phyloP scores from a whole-genome alignment of 768 basidiomycete genomes.

The Xerocomus potaroensis region DNA sequence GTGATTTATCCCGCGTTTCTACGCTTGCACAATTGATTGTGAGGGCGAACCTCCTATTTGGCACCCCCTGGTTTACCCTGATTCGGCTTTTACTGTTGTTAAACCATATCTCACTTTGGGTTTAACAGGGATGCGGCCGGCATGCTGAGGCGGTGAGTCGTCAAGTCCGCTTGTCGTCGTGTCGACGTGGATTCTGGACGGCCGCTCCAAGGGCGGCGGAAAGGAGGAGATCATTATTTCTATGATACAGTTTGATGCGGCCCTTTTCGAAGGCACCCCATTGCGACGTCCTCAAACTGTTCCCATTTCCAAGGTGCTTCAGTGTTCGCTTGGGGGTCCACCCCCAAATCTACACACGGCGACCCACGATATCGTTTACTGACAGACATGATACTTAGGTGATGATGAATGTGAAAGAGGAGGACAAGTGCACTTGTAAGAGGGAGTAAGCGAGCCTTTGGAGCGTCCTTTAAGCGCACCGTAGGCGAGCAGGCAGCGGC shows the following conservation, averaged over 20 bases:
- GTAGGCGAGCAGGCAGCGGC: slow-evolving; percentile 8
- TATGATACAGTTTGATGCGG: slow-evolving; percentile 33
- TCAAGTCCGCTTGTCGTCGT: slow-evolving; percentile 9
- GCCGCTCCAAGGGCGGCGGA: slow-evolving; percentile 3
- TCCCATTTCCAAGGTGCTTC: slow-evolving; percentile 20
- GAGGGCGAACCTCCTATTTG: too few relatives aligned
- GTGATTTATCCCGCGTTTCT: slow-evolving; percentile 18
- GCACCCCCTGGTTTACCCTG: too few relatives aligned
- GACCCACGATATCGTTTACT: slow-evolving; percentile 27
- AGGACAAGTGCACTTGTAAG: slow-evolving; percentile 43
- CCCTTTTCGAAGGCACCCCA: slow-evolving; percentile 34
- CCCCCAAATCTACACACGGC: slow-evolving; percentile 24
- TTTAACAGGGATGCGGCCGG: slow-evolving; percentile 60
- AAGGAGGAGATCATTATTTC: slow-evolving; percentile 16
- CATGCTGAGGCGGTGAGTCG: slow-evolving; percentile 60
- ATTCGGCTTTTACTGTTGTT: slow-evolving; percentile 5
- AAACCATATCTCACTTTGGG: background rate
- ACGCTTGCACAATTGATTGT: slow-evolving; percentile 11
- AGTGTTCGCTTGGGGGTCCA: slow-evolving; percentile 4
- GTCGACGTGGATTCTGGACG: slow-evolving; percentile 15
- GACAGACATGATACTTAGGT: slow-evolving; percentile 34
- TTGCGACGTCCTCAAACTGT: slow-evolving; percentile 24
- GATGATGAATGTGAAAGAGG: slow-evolving; percentile 46
- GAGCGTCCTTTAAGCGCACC: too few relatives aligned
- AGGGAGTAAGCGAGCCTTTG: slow-evolving; percentile 12